Percentiles rank a stretch among this genome's conserved stretches.
Conservation (phyloP, 306 rosid species). For the Pyrus pyrifolia region DNA sequence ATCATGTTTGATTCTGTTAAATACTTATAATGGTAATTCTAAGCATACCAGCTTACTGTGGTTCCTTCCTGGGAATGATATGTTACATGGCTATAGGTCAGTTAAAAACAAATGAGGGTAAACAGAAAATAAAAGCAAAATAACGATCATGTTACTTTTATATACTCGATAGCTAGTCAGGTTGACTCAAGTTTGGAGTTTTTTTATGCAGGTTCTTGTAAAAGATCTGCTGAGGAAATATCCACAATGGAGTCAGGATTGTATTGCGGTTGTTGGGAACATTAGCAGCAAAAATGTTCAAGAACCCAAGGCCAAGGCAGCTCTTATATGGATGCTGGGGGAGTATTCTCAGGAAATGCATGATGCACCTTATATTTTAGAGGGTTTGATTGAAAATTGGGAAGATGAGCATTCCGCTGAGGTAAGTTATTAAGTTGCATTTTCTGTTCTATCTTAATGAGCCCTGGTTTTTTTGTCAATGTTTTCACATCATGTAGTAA, state of each 20-base stretch:
- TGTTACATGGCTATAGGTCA: neutral
- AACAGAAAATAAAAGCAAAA: neutral
- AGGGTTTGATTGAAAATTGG: constrained; percentile 86
- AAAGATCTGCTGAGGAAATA: constrained; percentile 93
- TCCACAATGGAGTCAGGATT: constrained; percentile 99
- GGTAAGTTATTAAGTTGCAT: constrained; percentile 35
- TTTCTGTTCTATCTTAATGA: neutral
- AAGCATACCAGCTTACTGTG: constrained; percentile 5
- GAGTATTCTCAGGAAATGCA: constrained; percentile 97
- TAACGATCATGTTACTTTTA: constrained; percentile 3
- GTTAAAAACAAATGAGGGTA: neutral
- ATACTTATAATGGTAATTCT: neutral
- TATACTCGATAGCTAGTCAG: constrained; percentile 4
- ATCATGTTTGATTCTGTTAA: neutral
- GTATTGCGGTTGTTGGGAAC: constrained; percentile 98
- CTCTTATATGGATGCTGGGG: constrained; percentile 98
- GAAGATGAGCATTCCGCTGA: constrained; percentile 92
- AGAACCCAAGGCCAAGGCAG: constrained; percentile 98
- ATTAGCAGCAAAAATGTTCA: constrained; percentile 97
- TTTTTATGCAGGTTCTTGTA: constrained; percentile 75
- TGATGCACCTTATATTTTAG: constrained; percentile 89
- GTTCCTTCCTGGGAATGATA: constrained; percentile 6
- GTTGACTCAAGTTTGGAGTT: constrained; percentile 24
- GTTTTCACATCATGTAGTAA: neutral
- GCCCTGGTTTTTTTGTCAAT: neutral